Evolutionary conservation across 2,329 filamentous ascomycete genomes (phyloP).

Genomic region (Tolypocladium tundrense): DNA sequence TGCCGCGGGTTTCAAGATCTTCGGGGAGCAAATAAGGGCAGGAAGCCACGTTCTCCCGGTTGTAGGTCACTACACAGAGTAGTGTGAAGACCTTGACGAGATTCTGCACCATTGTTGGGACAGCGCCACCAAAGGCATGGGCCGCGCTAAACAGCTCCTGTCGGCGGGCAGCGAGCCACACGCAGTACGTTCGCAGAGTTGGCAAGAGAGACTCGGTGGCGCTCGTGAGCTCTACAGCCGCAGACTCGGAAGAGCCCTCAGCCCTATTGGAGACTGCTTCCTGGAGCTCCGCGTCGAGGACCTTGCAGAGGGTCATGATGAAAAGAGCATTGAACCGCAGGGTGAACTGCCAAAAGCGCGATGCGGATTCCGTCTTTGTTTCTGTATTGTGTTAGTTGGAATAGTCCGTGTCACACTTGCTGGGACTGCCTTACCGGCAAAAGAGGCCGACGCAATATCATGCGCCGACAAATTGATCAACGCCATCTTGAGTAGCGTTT

Average conservation of each 20-base stretch:
- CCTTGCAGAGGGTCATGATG: constrained; percentile 60
- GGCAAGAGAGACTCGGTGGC: constrained; percentile 35
- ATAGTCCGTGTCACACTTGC: too few relatives aligned
- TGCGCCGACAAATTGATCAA: constrained; percentile 82
- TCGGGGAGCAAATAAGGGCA: constrained; percentile 42
- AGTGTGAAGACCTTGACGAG: constrained; percentile 36
- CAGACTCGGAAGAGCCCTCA: constrained; percentile 9
- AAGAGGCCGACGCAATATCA: constrained; percentile 44
- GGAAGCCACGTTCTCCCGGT: constrained; percentile 23
- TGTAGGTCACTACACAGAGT: constrained; percentile 34
- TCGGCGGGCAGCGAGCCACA: constrained; percentile 40
- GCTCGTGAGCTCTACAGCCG: constrained; percentile 21
- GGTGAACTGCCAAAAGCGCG: constrained; percentile 51
- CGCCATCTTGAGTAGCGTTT: constrained; percentile 65
- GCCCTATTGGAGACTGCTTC: constrained; percentile 9
- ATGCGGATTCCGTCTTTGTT: constrained; percentile 32
- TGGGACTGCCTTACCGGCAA: constrained; percentile 19
- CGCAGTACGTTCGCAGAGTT: constrained; percentile 40
- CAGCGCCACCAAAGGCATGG: constrained; percentile 31
- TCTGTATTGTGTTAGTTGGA: constrained; percentile 20
- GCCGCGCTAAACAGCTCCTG: constrained; percentile 35
- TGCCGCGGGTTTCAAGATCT: constrained; percentile 35
- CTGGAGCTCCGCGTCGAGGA: constrained; percentile 58
- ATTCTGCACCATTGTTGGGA: constrained; percentile 35
- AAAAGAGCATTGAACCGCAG: constrained; percentile 71